Base-by-base conservation (phyloP, 305 asterid species). In the Andrographis paniculata region DNA sequence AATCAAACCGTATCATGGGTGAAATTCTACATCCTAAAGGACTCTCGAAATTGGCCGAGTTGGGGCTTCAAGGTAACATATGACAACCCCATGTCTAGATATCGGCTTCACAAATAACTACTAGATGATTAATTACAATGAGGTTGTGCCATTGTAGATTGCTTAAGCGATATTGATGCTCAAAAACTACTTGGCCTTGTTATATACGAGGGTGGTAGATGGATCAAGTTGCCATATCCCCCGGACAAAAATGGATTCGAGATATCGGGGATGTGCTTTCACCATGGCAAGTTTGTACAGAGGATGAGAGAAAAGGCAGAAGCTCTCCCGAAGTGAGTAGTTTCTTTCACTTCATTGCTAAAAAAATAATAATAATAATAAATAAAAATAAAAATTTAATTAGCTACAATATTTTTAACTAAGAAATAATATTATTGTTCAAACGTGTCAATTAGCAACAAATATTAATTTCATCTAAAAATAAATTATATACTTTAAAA, bases 271-370 rank as follows among this genome's bases (percentile, higher is more conserved):
- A 70, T 80, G 59, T 49, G 83, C 70, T 77, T 80, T 59, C 86
- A 74, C 60, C 69, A 77, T 39, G 86, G 91, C 17, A 70, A 80
- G 11, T 80, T 80, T 58, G 48, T 80, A 48, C 86, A 77, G 56
- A 56, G 75, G 55, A 71, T 80, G 86, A 62, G 91, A 55, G 73
- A 71, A 33, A 80, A 80, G 58, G 86, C 80, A 43, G 58, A 73
- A 20, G 60, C 78, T 6, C 72, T 76, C 47, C 44, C 86, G 12
- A 80, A 67, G 91, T 80, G 75, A 14, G n/a, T n/a, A n/a, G n/a
- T n/a, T n/a, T n/a, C n/a, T n/a, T n/a, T n/a, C n/a, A n/a, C n/a
- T n/a, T n/a, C n/a, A n/a, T n/a, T n/a, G n/a, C n/a, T n/a, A n/a
- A n/a, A n/a, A n/a, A n/a, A n/a, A n/a, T n/a, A n/a, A n/a, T n/a